Base-by-base conservation (phyloP, 805 yeast species). In the Cyberlindnera amylophila region DNA sequence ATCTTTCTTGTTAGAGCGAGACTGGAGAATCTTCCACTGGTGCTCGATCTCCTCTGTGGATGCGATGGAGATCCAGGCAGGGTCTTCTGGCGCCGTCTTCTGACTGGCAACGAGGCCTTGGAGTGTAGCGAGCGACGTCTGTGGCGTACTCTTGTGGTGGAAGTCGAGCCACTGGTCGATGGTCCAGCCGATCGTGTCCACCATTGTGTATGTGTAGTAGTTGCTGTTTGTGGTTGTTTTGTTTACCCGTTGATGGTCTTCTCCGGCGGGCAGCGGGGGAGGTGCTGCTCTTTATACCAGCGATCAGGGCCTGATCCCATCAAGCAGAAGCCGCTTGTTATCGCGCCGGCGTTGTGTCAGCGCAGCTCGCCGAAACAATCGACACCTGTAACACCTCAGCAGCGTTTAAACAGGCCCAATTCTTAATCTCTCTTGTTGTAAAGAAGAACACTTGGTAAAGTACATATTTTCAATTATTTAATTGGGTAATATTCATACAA, bases 31-130 rank as follows among this genome's bases (percentile, higher is more conserved):
- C 38, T 72, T 72, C 89, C 96, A 87, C 64, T 91, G 98, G 51
- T 81, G 84, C 31, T 59, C 53, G 38, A 91, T 64, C 51, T 77
- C 75, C n/a, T 77, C 82, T 23, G 66, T 64, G 4, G 85, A 58
- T 3, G 85, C 83, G 17, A 88, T 60, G 4, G 95, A 79, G 56
- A 91, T 90, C 98, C 98, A 93, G 3, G 96, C 97, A 10, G 95
- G 87, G 55, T 88, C 95, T 31, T 64, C 63, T 18, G 71, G 72
- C 1, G 72, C 67, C 8, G 56, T 45, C 30, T 64, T 46, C 52
- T 81, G 83, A 19, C 74, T 62, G n/a, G 56, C 52, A 18, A 81
- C 59, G 32, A 84, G 63, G 10, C 63, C 49, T 13, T 59, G 49
- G 33, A 89, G 67, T 17, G 71, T 56, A 10, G 67, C 64, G 36